phyloP scores from a whole-genome alignment of 2,329 filamentous ascomycete genomes.

The Dothistroma septosporum region DNA sequence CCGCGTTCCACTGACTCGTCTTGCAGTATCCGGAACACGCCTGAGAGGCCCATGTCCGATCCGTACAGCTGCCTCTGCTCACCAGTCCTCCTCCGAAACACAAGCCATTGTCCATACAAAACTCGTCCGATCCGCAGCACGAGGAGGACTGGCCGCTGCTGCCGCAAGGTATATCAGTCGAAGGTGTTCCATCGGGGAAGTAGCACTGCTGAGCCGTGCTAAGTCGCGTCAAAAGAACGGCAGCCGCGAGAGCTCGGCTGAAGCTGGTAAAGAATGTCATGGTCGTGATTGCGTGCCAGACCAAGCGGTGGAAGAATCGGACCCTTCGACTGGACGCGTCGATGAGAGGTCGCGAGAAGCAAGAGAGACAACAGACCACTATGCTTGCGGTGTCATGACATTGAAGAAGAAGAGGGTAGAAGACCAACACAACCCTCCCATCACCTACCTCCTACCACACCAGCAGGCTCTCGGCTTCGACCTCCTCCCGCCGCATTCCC shows the following conservation, averaged over 20 bases:
- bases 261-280: constrained; percentile 13
- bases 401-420: constrained; percentile 1
- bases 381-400: not conserved
- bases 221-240: constrained; percentile 13
- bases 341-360: not conserved
- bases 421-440: not conserved
- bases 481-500: not conserved
- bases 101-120: constrained; percentile 33
- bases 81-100: constrained; percentile 32
- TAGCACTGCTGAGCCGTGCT: constrained; percentile 27
- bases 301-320: not conserved
- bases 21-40: constrained; percentile 31
- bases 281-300: constrained; percentile 4
- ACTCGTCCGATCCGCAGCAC: constrained; percentile 29
- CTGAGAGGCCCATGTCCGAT: constrained; percentile 30
- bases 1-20: constrained; percentile 19
- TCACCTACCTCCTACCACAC: not conserved
- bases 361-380: not conserved
- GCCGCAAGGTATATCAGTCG: constrained; percentile 26
- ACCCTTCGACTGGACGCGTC: not conserved
- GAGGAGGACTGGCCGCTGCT: constrained; percentile 22
- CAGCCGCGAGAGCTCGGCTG: constrained; percentile 12
- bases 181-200: constrained; percentile 28
- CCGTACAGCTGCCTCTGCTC: constrained; percentile 32
- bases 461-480: not conserved